Conservation (phyloP, 257 asterid species). For the Solanum tarapatanum region DNA sequence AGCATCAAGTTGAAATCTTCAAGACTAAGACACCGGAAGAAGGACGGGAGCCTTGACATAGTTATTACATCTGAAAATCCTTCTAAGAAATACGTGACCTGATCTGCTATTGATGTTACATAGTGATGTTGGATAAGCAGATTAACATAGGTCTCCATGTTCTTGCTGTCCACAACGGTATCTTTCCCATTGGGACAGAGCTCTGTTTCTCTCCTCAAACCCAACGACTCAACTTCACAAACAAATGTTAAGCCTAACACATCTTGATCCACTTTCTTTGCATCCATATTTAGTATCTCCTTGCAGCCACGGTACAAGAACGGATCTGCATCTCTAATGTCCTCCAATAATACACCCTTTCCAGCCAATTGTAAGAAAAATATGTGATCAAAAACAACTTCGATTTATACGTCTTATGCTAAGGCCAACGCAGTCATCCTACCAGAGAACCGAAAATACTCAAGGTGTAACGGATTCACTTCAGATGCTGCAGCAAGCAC, state of each 20-base stretch:
- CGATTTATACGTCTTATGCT: constrained; percentile 73
- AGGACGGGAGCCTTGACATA: constrained; percentile 21
- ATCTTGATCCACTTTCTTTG: constrained; percentile 65
- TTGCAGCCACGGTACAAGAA: constrained; percentile 68
- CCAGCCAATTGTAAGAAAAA: constrained; percentile 66
- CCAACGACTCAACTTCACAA: constrained; percentile 62
- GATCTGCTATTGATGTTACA: constrained; percentile 50
- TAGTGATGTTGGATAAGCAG: constrained; percentile 54
- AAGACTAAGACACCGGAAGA: constrained; percentile 49
- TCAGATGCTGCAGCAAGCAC: constrained; percentile 71
- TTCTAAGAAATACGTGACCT: constrained; percentile 38
- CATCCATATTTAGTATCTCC: constrained; percentile 26
- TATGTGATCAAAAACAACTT: constrained; percentile 59
- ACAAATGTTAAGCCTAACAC: constrained; percentile 65
- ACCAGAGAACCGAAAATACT: constrained; percentile 67
- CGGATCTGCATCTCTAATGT: constrained; percentile 66
- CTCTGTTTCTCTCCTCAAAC: constrained; percentile 52
- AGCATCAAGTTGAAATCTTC: constrained; percentile 65
- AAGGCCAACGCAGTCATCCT: constrained; percentile 70
- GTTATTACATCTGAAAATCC: constrained; percentile 55
- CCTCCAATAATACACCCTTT: constrained; percentile 43
- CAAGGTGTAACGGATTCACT: constrained; percentile 71
- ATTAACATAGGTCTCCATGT: constrained; percentile 55
- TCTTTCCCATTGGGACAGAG: constrained; percentile 52
- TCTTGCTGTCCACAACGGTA: constrained; percentile 47